A percentile compares a stretch with the other conserved stretches of the same genome.
phyloP scores from a whole-genome alignment of 768 basidiomycete genomes.

The Termitomyces sp. region DNA sequence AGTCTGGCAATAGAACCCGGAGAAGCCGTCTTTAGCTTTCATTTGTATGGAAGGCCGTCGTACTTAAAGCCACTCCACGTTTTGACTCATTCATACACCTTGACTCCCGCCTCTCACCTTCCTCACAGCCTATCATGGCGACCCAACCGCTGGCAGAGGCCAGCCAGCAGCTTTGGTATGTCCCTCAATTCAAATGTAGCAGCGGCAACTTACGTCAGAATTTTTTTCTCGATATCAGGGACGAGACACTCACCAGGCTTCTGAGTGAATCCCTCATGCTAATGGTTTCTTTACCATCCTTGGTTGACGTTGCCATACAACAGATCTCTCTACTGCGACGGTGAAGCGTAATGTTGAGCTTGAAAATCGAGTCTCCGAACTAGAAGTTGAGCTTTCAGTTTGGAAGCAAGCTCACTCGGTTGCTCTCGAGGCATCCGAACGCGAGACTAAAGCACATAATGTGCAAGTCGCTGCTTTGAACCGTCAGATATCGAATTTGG shows the following conservation, averaged over 20 bases:
- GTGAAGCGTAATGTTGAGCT: constrained; percentile 63
- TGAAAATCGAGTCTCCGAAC: constrained; percentile 61
- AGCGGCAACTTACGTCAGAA: constrained; percentile 14
- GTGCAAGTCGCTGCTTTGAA: constrained; percentile 65
- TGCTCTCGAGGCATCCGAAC: constrained; percentile 60
- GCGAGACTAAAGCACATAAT: constrained; percentile 65
- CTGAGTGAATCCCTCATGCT: constrained; percentile 40
- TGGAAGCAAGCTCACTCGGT: constrained; percentile 73
- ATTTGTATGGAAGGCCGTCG: constrained; percentile 43
- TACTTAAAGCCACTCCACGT: constrained; percentile 45
- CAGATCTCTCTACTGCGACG: constrained; percentile 65
- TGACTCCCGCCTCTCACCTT: constrained; percentile 39
- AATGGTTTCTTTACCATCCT: background rate
- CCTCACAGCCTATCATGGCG: constrained; percentile 47
- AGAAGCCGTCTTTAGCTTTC: constrained; percentile 53
- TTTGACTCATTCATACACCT: constrained; percentile 34
- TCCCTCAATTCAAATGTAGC: constrained; percentile 16
- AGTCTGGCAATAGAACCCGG: constrained; percentile 51
- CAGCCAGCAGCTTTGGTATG: constrained; percentile 66
- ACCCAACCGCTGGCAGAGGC: constrained; percentile 55
- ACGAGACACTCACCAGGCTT: constrained; percentile 62
- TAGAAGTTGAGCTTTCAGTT: constrained; percentile 66
- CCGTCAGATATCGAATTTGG: constrained; percentile 58
- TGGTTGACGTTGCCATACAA: constrained; percentile 8
- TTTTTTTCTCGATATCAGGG: constrained; percentile 41